Base-by-base conservation (phyloP, 768 basidiomycete species). In the Boletus insuetus region DNA sequence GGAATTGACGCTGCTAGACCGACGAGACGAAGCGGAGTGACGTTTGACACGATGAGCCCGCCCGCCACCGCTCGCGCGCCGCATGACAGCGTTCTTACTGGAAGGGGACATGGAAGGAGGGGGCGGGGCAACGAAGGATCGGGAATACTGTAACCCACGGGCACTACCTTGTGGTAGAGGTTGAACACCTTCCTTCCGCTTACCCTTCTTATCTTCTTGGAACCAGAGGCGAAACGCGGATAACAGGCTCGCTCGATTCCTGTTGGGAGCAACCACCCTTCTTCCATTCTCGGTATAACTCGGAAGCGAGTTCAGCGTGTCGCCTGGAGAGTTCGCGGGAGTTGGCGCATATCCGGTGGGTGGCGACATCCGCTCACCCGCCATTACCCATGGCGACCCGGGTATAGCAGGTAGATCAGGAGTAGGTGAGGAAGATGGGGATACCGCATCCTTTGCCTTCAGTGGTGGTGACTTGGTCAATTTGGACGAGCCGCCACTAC, bases 1-100 rank as follows among this genome's bases (percentile, higher is more conserved):
- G 7, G 94, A 97, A 66, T 94, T 94, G 59, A 94, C 89, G 54
- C 91, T 94, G 67, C 91, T 94, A 14, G 93, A 95, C 26, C 94
- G 84, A 45, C 89, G 82, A 22, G 94, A 95, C 0, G 89, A 90
- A 41, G 85, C 73, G 0, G 89, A 88, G 0, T 84, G 84, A 16
- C 91, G 81, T 49, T 87, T 86, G 16, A 77, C 73, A 53, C 86
- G 80, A 55, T 86, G 80, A 17, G 78, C 78, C 42, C 68, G 71
- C 19, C 69, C 68, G 3, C 69, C 73, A 32, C 74, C 77, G 58
- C 83, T 82, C 13, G 79, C 65, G 42, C 82, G 74, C 45, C 82
- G 78, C 67, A 84, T 83, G 38, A 80, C 68, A 6, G 78, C 71
- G 1, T 71, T 75, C 24, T 71, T 59, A 50, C 66, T 63, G 14